Conservation (phyloP, 306 rosid genomes). For the Biancaea sappan region DNA sequence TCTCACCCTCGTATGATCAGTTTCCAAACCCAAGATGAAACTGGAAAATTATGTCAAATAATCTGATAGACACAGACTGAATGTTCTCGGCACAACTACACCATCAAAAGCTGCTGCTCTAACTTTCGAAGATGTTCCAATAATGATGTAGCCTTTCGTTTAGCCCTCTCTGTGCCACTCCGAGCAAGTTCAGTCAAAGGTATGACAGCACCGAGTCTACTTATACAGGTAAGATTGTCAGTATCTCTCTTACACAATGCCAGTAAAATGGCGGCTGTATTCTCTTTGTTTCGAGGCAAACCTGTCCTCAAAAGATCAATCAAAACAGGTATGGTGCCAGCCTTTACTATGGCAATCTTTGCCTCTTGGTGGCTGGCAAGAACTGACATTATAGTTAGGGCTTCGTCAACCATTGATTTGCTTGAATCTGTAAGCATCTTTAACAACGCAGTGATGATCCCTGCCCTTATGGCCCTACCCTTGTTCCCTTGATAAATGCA, state of each 20-base stretch:
- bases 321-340: constrained; percentile 83
- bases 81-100: constrained; percentile 32
- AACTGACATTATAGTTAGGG: constrained; percentile 89
- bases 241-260: constrained; percentile 84
- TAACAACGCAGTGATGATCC: constrained; percentile 72
- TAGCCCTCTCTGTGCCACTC: constrained; percentile 87
- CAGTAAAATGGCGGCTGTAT: constrained; percentile 82
- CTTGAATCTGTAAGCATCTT: constrained; percentile 84
- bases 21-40: constrained; percentile 46
- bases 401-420: constrained; percentile 84
- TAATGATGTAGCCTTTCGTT: constrained; percentile 86
- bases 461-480: constrained; percentile 85
- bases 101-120: constrained; percentile 57
- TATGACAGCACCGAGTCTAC: constrained; percentile 83
- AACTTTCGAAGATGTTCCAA: constrained; percentile 77
- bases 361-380: constrained; percentile 92
- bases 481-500: constrained; percentile 96
- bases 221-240: constrained; percentile 71
- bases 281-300: constrained; percentile 85
- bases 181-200: constrained; percentile 77
- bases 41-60: constrained; percentile 48
- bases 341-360: constrained; percentile 71
- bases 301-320: constrained; percentile 87
- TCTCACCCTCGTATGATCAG: constrained; percentile 59
- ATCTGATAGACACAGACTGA: constrained; percentile 38